Evolutionary conservation across 2,329 filamentous ascomycete species (phyloP).

Genomic region (Xylariaceae sp.): DNA sequence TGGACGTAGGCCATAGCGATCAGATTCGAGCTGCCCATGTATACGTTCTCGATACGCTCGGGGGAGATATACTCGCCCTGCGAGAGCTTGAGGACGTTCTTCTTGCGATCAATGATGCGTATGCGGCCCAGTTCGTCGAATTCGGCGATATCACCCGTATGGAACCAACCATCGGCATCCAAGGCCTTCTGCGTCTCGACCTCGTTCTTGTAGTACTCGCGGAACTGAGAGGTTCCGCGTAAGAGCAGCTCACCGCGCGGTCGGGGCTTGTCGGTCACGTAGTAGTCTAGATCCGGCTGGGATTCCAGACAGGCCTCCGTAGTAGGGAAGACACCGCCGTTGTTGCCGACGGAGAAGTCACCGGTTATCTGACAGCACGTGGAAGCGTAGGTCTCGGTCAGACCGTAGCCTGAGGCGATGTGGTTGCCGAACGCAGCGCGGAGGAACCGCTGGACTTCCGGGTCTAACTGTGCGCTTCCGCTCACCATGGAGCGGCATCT

Average conservation of each 20-base stretch:
- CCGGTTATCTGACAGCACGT: constrained; percentile 61
- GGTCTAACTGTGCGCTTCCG: constrained; percentile 86
- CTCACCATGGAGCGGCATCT: constrained; percentile 68
- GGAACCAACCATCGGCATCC: constrained; percentile 91
- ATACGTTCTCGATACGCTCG: constrained; percentile 94
- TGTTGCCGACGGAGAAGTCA: constrained; percentile 75
- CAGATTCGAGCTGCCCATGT: constrained; percentile 72
- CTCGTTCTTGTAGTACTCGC: constrained; percentile 82
- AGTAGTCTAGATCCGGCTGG: constrained; percentile 91
- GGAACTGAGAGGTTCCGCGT: constrained; percentile 73
- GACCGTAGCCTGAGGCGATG: constrained; percentile 82
- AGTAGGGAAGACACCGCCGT: constrained; percentile 63
- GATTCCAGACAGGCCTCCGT: constrained; percentile 77
- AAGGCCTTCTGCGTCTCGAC: constrained; percentile 80
- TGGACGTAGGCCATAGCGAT: constrained; percentile 82
- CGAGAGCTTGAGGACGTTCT: constrained; percentile 97
- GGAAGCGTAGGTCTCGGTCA: constrained; percentile 88
- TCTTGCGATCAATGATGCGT: constrained; percentile 90
- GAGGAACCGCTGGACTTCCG: constrained; percentile 80
- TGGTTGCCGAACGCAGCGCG: constrained; percentile 73
- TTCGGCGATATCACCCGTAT: constrained; percentile 84
- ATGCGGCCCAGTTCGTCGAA: constrained; percentile 83
- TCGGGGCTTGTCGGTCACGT: constrained; percentile 76
- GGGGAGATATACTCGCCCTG: constrained; percentile 98
- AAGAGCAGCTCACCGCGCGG: constrained; percentile 87